These are phyloP conservation scores for Phylloporus scabripes DNA, from an alignment of 768 basidiomycete species.

Conservation along the genomic window DNA sequence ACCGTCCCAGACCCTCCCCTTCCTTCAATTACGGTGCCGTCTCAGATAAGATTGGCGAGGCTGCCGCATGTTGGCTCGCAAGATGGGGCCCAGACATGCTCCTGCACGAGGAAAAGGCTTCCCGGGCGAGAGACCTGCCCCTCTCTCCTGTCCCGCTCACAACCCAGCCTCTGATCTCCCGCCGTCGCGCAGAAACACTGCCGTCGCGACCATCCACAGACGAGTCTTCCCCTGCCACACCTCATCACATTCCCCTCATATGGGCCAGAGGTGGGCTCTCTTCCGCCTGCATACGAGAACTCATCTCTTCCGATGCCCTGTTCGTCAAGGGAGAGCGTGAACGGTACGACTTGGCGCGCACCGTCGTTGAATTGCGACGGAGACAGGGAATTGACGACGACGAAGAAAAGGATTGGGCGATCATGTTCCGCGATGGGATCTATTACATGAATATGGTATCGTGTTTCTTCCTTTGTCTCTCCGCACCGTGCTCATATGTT, in stretches of 20 bases:
- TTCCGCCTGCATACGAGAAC: slow-evolving; percentile 66
- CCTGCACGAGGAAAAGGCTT: slow-evolving; percentile 46
- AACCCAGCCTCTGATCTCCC: slow-evolving; percentile 11
- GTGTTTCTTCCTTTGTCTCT: background rate
- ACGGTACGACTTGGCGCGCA: slow-evolving; percentile 71
- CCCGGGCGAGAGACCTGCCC: slow-evolving; percentile 12
- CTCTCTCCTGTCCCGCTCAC: slow-evolving; percentile 13
- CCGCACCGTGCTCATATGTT: background rate
- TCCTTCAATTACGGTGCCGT: slow-evolving; percentile 80
- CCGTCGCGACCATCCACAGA: slow-evolving; percentile 19
- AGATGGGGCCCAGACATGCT: slow-evolving; percentile 83
- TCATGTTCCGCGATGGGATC: slow-evolving; percentile 70
- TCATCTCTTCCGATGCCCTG: slow-evolving; percentile 72
- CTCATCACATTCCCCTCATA: slow-evolving; percentile 43
- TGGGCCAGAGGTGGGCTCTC: slow-evolving; percentile 73
- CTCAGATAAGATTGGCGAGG: slow-evolving; percentile 88
- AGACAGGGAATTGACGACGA: slow-evolving; percentile 45
- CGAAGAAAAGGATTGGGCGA: slow-evolving; percentile 67
- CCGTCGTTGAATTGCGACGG: slow-evolving; percentile 70
- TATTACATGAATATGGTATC: slow-evolving; percentile 84
- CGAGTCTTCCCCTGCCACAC: slow-evolving; percentile 10
- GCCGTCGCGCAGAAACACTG: slow-evolving; percentile 29
- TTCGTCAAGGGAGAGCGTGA: slow-evolving; percentile 76
- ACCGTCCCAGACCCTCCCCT: slow-evolving; percentile 22
- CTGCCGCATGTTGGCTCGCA: slow-evolving; percentile 80